phyloP scores from a whole-genome alignment of 345 rosid genomes.

The Turritis glabra region DNA sequence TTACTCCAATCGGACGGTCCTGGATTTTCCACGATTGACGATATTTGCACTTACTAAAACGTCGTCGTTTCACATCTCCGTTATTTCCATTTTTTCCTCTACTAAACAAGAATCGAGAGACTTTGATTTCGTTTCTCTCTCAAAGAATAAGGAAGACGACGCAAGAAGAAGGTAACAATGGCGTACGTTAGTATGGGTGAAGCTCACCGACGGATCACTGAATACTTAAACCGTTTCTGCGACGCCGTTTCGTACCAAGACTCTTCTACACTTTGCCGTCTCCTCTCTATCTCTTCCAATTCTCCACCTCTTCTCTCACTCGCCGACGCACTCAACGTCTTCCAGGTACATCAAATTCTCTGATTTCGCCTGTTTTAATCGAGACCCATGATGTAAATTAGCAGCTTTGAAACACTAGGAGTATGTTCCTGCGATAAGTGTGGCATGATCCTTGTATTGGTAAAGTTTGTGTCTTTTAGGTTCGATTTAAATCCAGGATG shows the following conservation, averaged over 20 bases:
- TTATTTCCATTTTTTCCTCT: conserved; percentile 9
- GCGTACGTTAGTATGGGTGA: conserved; percentile 83
- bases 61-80: neutral
- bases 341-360: conserved; percentile 41
- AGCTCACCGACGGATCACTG: conserved; percentile 79
- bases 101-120: neutral
- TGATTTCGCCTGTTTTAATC: neutral
- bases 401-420: neutral
- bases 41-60: neutral
- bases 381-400: conserved; percentile 23
- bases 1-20: neutral
- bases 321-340: conserved; percentile 82
- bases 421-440: neutral
- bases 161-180: conserved; percentile 39
- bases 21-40: neutral
- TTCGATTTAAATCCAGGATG: conserved; percentile 10
- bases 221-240: conserved; percentile 71
- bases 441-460: neutral
- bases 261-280: conserved; percentile 60
- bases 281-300: conserved; percentile 72
- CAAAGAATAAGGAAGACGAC: neutral
- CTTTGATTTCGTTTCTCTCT: conserved; percentile 5
- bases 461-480: conserved; percentile 19
- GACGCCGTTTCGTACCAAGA: conserved; percentile 75
- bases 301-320: conserved; percentile 62